These are phyloP conservation scores for Glebionis coronaria DNA, from an alignment of 129 eudicot genomes.

Conservation along the genomic window DNA sequence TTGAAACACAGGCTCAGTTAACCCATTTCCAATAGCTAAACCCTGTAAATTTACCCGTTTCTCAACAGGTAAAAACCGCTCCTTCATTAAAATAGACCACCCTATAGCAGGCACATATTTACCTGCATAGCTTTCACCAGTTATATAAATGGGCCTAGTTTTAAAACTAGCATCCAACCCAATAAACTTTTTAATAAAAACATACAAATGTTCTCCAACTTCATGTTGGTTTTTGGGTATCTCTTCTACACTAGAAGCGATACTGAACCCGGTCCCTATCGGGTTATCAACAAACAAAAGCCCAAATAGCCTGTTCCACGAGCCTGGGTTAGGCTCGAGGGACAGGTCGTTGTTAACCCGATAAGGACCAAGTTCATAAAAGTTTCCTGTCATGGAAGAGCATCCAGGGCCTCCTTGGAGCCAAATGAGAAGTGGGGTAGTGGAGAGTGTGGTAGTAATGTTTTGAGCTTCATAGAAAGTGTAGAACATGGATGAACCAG, in stretches of 20 bases:
- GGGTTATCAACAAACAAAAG: constrained; percentile 80
- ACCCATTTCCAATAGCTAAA: constrained; percentile 80
- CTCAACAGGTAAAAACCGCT: constrained; percentile 28
- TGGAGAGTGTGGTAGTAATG: constrained; percentile 27
- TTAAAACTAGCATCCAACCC: constrained; percentile 45
- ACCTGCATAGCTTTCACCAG: constrained; percentile 95
- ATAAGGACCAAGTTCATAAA: constrained; percentile 86
- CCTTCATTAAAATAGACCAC: constrained; percentile 55
- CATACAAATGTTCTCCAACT: constrained; percentile 58
- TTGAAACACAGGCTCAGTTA: constrained; percentile 75
- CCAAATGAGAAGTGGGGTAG: constrained; percentile 86
- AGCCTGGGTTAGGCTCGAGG: constrained; percentile 55
- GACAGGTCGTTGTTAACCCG: constrained; percentile 40
- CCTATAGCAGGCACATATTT: constrained; percentile 85
- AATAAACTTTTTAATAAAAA: constrained; percentile 53
- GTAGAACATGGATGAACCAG: constrained; percentile 80
- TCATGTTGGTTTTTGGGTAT: constrained; percentile 64
- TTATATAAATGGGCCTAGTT: constrained; percentile 64
- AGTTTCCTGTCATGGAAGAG: constrained; percentile 81
- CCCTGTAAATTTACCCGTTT: constrained; percentile 64
- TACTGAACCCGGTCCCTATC: constrained; percentile 81
- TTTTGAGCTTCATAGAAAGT: constrained; percentile 78
- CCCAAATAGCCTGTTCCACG: constrained; percentile 86
- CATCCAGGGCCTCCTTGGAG: constrained; percentile 98
- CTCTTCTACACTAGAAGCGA: constrained; percentile 56